Evolutionary conservation across 805 yeast genomes (phyloP).

Genomic region (Barnettozyma wickerhamii): DNA sequence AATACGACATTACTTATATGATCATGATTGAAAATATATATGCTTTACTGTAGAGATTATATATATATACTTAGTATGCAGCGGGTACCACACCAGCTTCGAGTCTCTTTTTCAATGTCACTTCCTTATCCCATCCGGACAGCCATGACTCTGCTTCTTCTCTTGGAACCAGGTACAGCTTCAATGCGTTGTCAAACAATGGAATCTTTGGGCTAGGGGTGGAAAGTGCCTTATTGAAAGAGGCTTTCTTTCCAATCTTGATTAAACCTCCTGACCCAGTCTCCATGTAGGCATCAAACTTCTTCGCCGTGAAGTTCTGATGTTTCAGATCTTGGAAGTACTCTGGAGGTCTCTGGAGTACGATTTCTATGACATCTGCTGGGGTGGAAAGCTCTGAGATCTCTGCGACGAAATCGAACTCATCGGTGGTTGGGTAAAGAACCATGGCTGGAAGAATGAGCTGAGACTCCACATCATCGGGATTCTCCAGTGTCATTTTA

Average conservation of each 20-base stretch:
- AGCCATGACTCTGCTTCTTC: constrained; percentile 62
- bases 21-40: no score
- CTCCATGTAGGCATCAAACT: constrained; percentile 74
- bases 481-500: constrained; percentile 55
- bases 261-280: constrained; percentile 80
- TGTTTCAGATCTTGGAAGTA: constrained; percentile 65
- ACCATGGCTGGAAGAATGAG: constrained; percentile 77
- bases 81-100: constrained; percentile 1
- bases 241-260: constrained; percentile 74
- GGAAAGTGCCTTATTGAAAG: constrained; percentile 60
- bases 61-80: background rate
- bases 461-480: constrained; percentile 67
- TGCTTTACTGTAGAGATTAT: background rate
- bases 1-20: background rate
- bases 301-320: constrained; percentile 49
- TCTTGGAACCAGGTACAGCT: constrained; percentile 79
- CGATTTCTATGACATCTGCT: constrained; percentile 51
- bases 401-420: constrained; percentile 76
- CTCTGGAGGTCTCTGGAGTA: constrained; percentile 61
- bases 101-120: constrained; percentile 47
- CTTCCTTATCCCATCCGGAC: constrained; percentile 55
- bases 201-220: constrained; percentile 65
- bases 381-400: constrained; percentile 72
- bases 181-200: constrained; percentile 65
- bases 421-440: constrained; percentile 78